Evolutionary conservation across 805 yeast species (phyloP).

Genomic region (Candida bentonensis): DNA sequence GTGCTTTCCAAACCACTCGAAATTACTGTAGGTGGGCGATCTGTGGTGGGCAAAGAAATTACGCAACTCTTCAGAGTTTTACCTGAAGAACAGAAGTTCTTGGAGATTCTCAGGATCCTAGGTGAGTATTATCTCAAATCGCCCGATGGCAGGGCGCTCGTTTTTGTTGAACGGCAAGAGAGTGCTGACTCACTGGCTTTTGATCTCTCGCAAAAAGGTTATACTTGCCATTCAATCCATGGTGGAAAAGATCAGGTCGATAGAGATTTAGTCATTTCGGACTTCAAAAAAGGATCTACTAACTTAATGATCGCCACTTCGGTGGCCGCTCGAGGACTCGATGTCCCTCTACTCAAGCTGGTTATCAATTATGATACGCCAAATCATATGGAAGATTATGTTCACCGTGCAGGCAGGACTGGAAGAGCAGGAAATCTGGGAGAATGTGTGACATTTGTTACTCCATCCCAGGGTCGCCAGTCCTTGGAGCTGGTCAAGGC

Average conservation of each 20-base stretch:
- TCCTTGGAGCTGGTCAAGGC: slow-evolving; percentile 63
- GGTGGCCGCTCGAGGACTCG: slow-evolving; percentile 88
- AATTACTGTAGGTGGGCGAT: slow-evolving; percentile 65
- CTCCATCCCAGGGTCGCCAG: slow-evolving; percentile 43
- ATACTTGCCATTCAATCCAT: slow-evolving; percentile 58
- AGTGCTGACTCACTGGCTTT: slow-evolving; percentile 60
- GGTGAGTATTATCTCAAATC: slow-evolving; percentile 27
- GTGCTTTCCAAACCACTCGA: slow-evolving; percentile 54
- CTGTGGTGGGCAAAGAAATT: slow-evolving; percentile 70
- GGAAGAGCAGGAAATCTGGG: slow-evolving; percentile 85
- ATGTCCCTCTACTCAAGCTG: slow-evolving; percentile 70
- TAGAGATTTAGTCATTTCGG: slow-evolving; percentile 57
- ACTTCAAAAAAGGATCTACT: slow-evolving; percentile 47
- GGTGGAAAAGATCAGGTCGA: slow-evolving; percentile 88
- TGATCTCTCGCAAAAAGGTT: slow-evolving; percentile 37
- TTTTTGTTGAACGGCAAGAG: slow-evolving; percentile 84
- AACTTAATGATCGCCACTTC: slow-evolving; percentile 76
- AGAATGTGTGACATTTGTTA: slow-evolving; percentile 57
- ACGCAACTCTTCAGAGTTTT: slow-evolving; percentile 56
- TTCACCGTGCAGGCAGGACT: slow-evolving; percentile 91
- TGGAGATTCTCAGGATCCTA: slow-evolving; percentile 39
- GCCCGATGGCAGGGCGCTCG: slow-evolving; percentile 32
- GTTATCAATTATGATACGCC: slow-evolving; percentile 79
- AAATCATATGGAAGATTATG: slow-evolving; percentile 85
- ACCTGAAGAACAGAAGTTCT: slow-evolving; percentile 41